Conservation (phyloP, 352 stramenopile genomes). For the Aphanomyces astaci region DNA sequence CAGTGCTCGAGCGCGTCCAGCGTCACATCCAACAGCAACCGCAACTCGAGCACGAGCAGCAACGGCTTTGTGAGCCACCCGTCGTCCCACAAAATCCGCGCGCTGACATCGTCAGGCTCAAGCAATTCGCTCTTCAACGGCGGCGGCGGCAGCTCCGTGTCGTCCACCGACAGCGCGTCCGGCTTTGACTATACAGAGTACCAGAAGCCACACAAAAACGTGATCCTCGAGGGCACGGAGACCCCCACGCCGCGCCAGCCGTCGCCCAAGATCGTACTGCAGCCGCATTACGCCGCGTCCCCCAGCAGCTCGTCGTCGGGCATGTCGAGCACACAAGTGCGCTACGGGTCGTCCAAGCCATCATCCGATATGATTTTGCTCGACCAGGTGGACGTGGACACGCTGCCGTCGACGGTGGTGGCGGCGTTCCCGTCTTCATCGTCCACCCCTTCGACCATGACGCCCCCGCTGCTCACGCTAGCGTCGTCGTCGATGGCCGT, state of each 20-base stretch:
- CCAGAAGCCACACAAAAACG: background rate
- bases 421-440: background rate
- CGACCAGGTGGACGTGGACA: slow-evolving; percentile 21
- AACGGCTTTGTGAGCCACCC: background rate
- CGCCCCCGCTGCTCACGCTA: background rate
- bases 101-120: slow-evolving; percentile 40
- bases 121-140: slow-evolving; percentile 47
- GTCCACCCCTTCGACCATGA: background rate
- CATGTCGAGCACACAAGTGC: background rate
- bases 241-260: background rate
- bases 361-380: slow-evolving; percentile 52
- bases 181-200: slow-evolving; percentile 38
- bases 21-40: background rate
- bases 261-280: background rate
- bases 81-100: slow-evolving; percentile 23
- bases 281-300: background rate
- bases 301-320: background rate
- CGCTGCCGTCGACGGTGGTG: slow-evolving; percentile 49
- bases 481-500: background rate
- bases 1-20: slow-evolving; percentile 55
- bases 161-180: slow-evolving; percentile 46
- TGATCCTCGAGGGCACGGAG: slow-evolving; percentile 15
- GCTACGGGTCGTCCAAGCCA: background rate
- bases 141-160: slow-evolving; percentile 32
- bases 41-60: slow-evolving; percentile 12